phyloP scores from a whole-genome alignment of 2,329 filamentous ascomycete species.

The Apiospora saccharicola region DNA sequence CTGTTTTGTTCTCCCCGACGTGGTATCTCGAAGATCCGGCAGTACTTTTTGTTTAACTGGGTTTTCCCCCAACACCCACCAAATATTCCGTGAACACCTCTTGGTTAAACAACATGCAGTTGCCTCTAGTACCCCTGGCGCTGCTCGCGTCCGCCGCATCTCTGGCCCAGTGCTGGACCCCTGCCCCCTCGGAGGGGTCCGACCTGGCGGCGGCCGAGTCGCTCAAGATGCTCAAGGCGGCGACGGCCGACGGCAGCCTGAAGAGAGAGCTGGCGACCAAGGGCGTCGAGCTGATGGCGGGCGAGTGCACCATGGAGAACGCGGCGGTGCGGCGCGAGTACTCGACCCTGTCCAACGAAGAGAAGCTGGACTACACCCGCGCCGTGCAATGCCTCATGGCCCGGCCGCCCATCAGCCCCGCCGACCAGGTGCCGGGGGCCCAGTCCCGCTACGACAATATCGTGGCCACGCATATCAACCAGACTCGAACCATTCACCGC shows the following conservation, averaged over 20 bases:
- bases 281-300: conserved; percentile 8
- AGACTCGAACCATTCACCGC: conserved; percentile 6
- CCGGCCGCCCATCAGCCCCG: conserved; percentile 1
- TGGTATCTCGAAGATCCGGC: not conserved
- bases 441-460: conserved; percentile 21
- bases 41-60: not conserved
- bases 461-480: conserved; percentile 20
- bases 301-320: not conserved
- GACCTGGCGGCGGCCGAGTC: conserved; percentile 26
- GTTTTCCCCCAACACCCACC: not conserved
- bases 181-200: not conserved
- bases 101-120: not conserved
- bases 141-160: not conserved
- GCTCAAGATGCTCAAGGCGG: conserved; percentile 24
- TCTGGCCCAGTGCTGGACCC: not conserved
- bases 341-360: conserved; percentile 27
- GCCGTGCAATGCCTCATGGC: conserved; percentile 21
- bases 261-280: conserved; percentile 20
- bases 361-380: conserved; percentile 28
- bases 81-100: rapidly evolving
- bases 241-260: conserved; percentile 26
- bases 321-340: not conserved
- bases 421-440: conserved; percentile 8
- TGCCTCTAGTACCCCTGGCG: not conserved
- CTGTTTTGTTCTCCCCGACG: not conserved